Evolutionary conservation across 192 early-diverging fungal species (phyloP).

Genomic region (Rhizoclosmatium sp.): DNA sequence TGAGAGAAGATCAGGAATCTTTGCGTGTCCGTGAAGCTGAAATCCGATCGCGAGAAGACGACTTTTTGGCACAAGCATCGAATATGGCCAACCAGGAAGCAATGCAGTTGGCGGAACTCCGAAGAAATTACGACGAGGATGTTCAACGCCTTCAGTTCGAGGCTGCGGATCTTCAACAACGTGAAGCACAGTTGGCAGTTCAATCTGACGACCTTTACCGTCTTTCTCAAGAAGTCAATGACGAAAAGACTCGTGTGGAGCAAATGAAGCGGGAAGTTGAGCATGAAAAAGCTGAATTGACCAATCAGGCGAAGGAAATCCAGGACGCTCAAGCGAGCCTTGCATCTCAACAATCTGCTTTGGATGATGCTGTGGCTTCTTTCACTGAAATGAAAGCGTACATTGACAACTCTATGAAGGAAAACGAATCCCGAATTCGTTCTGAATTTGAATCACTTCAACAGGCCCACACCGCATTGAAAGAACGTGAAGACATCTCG

Average conservation of each 20-base stretch:
- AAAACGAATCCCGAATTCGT: conserved; percentile 27
- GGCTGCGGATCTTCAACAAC: conserved; percentile 8
- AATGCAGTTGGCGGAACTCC: conserved; percentile 21
- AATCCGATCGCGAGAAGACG: conserved; percentile 26
- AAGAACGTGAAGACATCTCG: conserved; percentile 21
- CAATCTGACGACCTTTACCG: neutral
- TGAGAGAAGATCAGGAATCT: conserved; percentile 17
- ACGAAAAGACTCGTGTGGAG: conserved; percentile 21
- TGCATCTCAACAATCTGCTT: conserved; percentile 7
- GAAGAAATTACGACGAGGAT: conserved; percentile 20
- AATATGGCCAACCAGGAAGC: conserved; percentile 28
- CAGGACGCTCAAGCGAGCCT: conserved; percentile 7
- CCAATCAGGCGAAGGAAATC: conserved; percentile 14
- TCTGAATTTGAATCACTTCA: conserved; percentile 27
- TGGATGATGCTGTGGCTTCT: conserved; percentile 27
- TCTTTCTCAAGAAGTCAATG: conserved; percentile 11
- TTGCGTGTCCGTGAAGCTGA: conserved; percentile 24
- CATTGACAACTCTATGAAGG: conserved; percentile 28
- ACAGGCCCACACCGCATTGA: conserved; percentile 16
- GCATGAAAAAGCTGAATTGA: neutral
- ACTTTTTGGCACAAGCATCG: conserved; percentile 27
- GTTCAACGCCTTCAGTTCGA: conserved; percentile 3
- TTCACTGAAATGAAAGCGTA: conserved; percentile 31
- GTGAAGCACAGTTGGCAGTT: conserved; percentile 7
- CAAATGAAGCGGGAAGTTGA: conserved; percentile 9